Evolutionary conservation across 2,329 filamentous ascomycete genomes (phyloP), one percentile per base, ranked within the genome.

Genomic region (Fusarium pseudonygamai): DNA sequence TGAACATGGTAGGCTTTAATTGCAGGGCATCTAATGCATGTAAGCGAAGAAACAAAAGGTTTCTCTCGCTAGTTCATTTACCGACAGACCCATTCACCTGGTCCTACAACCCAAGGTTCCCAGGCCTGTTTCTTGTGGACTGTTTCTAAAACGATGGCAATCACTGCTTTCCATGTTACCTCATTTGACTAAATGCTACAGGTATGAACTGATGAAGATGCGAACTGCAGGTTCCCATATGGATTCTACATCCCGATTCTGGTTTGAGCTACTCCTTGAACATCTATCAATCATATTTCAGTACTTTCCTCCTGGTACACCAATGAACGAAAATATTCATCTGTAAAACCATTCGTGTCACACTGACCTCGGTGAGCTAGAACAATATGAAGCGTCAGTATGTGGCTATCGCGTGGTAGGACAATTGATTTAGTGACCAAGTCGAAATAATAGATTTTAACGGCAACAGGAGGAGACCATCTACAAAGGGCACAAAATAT

Each of bases 11-110:
- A 40, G 26, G 30, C 61, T 72, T 59, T 66, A 24, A 73, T 72
- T 72, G 34, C 69, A 72, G 55, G 69, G 37, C 52, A 52, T 30
- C 57, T 50, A 28, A 58, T 67, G 46, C 52, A 73, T 57, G 43
- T 74, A 66, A 53, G 62, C 68, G 61, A 72, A 67, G 71, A 73
- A 73, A 74, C 71, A 64, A 67, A 53, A 40, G 37, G 42, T 39
- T 55, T 43, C 39, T 57, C 24, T 45, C 66, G 42, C 58, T 74
- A 58, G 36, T 45, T 64, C 56, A 28, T 61, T 71, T 64, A 71
- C 55, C 60, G 57, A 71, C 50, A 56, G n/a, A 53, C 60, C 30
- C 60, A 39, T 58, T 40, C 12, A 45, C 30, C 30, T 55, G 30
- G 34, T 32, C 61, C 20, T 43, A 56, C 30, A 34, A 52, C 47